Evolutionary conservation across 192 early-diverging fungal genomes (phyloP).

Genomic region (Chytriomyces sp.): DNA sequence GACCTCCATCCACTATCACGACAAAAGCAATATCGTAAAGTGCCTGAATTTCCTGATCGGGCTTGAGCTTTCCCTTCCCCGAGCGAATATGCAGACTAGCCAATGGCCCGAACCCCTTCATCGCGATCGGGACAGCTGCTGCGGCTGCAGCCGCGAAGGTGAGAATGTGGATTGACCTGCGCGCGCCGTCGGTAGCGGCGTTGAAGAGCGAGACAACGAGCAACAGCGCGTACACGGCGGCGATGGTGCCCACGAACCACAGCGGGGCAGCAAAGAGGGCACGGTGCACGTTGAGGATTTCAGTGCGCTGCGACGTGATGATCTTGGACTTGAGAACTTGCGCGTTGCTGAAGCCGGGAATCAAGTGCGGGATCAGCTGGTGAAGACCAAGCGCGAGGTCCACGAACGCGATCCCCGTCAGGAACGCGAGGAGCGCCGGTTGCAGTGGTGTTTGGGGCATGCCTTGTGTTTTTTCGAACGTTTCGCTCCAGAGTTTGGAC

Average conservation of each 20-base stretch:
- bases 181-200: conserved; percentile 4
- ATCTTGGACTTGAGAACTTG: conserved; percentile 27
- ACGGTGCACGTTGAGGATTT: conserved; percentile 13
- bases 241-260: not conserved
- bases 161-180: conserved; percentile 1
- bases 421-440: conserved; percentile 13
- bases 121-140: not conserved
- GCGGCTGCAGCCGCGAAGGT: not conserved
- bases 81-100: not conserved
- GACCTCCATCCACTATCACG: not conserved
- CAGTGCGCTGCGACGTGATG: conserved; percentile 1
- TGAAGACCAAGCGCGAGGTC: conserved; percentile 17
- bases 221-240: conserved; percentile 10
- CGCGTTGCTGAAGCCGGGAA: conserved; percentile 14
- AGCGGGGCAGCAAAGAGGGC: conserved; percentile 1
- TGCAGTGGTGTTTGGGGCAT: conserved; percentile 18
- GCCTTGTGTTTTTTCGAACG: conserved; percentile 11
- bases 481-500: not conserved
- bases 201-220: conserved; percentile 11
- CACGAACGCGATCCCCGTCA: conserved; percentile 13
- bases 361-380: conserved; percentile 21
- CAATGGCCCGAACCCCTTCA: not conserved
- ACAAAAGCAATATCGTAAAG: conserved; percentile 25
- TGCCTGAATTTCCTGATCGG: conserved; percentile 11
- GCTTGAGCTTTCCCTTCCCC: conserved; percentile 9